phyloP scores from a whole-genome alignment of 495 filamentous ascomycete species.

The Mycothermus thermophilus region DNA sequence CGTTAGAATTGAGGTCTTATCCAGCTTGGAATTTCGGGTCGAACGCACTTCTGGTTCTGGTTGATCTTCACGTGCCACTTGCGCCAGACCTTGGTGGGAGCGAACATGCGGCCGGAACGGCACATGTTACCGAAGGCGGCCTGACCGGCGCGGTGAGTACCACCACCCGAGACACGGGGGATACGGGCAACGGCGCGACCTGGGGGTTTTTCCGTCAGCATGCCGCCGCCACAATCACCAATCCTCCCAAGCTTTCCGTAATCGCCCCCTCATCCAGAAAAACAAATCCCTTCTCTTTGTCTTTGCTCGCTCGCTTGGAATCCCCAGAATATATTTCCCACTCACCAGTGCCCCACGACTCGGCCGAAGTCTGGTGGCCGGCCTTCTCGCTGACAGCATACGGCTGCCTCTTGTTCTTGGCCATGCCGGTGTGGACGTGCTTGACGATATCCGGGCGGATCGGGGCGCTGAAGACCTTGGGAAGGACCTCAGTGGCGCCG shows the following conservation, averaged over 20 bases:
- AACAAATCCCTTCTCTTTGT: no score
- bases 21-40: not conserved
- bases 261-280: not conserved
- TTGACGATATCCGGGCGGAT: slow-evolving; percentile 99
- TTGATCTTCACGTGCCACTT: slow-evolving; percentile 99
- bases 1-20: slow-evolving; percentile 7
- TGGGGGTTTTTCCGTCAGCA: slow-evolving; percentile 27
- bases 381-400: slow-evolving; percentile 99
- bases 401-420: slow-evolving; percentile 99
- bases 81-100: slow-evolving; percentile 98
- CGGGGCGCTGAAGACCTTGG: slow-evolving; percentile 84
- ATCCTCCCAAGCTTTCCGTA: slow-evolving; percentile 1
- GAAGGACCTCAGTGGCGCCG: slow-evolving; percentile 75
- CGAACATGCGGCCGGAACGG: slow-evolving; percentile 99
- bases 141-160: slow-evolving; percentile 99
- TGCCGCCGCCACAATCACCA: not conserved
- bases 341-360: slow-evolving; percentile 99
- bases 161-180: slow-evolving; percentile 98
- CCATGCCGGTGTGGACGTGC: slow-evolving; percentile 96
- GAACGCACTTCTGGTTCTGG: slow-evolving; percentile 75
- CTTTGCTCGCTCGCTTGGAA: no score
- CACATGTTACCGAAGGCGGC: slow-evolving; percentile 99
- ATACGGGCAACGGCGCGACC: slow-evolving; percentile 99
- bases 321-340: no score
- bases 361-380: slow-evolving; percentile 97